Conservation (phyloP, 2,329 filamentous ascomycete species). For the Xylariaceae sp. region DNA sequence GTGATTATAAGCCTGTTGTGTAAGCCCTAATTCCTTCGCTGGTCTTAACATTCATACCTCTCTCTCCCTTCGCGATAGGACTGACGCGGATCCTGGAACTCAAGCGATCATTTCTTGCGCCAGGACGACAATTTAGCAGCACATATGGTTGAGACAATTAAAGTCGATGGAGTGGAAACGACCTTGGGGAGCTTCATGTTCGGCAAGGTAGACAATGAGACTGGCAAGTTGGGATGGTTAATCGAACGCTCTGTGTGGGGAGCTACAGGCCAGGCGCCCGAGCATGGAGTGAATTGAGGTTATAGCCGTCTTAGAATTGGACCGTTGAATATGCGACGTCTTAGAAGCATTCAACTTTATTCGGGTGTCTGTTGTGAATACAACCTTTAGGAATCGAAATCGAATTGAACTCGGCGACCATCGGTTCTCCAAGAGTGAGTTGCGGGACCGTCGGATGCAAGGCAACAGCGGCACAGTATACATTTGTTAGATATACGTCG, state of each 20-base stretch:
- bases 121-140: conserved; percentile 31
- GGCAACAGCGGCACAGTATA: too few species aligned
- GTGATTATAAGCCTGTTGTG: conserved; percentile 29
- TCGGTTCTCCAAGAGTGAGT: too few species aligned
- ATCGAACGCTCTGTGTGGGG: conserved; percentile 30
- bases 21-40: conserved; percentile 12
- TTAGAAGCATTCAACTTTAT: too few species aligned
- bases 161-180: conserved; percentile 23
- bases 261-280: conserved; percentile 10
- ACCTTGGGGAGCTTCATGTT: conserved; percentile 33
- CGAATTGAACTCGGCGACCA: too few species aligned
- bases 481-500: too few species aligned
- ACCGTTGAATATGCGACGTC: too few species aligned
- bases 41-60: too few species aligned
- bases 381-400: too few species aligned
- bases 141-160: conserved; percentile 30
- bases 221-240: conserved; percentile 29
- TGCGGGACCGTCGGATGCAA: too few species aligned
- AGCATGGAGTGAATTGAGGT: conserved; percentile 7
- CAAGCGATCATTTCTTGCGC: conserved; percentile 30
- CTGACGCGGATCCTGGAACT: neutral
- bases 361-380: too few species aligned
- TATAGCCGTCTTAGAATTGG: too few species aligned
- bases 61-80: too few species aligned
- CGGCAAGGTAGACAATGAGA: conserved; percentile 27